Evolutionary conservation across 139 green algal species (phyloP), one percentile per base, ranked within the genome.

Genomic region (Diplosphaera chodatii): DNA sequence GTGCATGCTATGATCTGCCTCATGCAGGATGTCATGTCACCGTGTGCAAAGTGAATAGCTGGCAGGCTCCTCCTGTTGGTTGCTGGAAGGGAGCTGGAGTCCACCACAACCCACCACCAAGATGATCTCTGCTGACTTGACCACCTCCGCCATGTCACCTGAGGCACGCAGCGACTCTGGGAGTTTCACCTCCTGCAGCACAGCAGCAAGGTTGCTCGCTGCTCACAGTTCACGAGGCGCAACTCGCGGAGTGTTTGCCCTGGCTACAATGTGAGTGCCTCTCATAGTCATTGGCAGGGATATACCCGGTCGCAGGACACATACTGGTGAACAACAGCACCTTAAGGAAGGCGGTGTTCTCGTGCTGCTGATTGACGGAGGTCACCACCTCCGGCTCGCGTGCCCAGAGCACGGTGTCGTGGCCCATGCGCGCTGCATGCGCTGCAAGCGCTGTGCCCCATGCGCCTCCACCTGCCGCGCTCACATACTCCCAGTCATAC

Each of bases 361-460:
- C 83, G 22, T 71, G 55, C 1, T 74, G 59, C 20, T 68, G 71
- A 69, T 96, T 96, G 74, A 96, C 85, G 25, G 56, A 48, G 0
- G 77, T 69, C 22, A 84, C 86, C 23, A 93, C 85, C 67, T 92
- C 84, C 18, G 62, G 40, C 68, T 91, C 90, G 28, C 77, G 75
- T 1, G 85, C 82, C 86, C 86, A 96, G 18, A 95, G 23, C 31
- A 84, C 63, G 0, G 82, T 84, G 40, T 84, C 68, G 41, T 95
- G 90, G 0, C 89, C 88, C 74, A 86, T 89, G 37, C 84, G 70
- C 3, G 83, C 85, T 22, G 68, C 81, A 33, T 93, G 89, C 20
- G 84, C 74, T 1, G 80, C 86, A 59, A 96, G 75, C 28, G 89
- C 86, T 8, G 90, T 96, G 27, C 90, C 90, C 86, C 86, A 96